A percentile compares a stretch with the other conserved stretches of the same genome.
These are phyloP conservation scores for Ophiocordyceps australis DNA, from an alignment of 2,329 filamentous ascomycete genomes.

Conservation along the genomic window DNA sequence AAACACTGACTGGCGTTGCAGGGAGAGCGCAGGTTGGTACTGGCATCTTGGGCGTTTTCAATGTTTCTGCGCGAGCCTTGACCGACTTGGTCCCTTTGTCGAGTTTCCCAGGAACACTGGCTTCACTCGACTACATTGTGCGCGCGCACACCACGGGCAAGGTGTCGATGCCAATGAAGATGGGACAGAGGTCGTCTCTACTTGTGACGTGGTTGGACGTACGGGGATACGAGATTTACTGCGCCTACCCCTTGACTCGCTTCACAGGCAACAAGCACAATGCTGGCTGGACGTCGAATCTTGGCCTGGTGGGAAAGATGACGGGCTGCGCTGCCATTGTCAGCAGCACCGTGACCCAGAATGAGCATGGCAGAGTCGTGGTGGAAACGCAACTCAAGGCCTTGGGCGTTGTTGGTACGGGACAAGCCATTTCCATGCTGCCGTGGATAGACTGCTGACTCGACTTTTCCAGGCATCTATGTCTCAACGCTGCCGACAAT, in stretches of 20 bases:
- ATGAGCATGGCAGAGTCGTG: slow-evolving; percentile 37
- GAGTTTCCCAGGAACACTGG: slow-evolving; percentile 53
- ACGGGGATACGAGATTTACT: slow-evolving; percentile 65
- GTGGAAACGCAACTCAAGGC: slow-evolving; percentile 62
- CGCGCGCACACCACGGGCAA: slow-evolving; percentile 51
- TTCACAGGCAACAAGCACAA: slow-evolving; percentile 25
- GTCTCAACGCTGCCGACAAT: slow-evolving; percentile 48
- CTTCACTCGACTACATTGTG: slow-evolving; percentile 46
- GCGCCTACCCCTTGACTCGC: slow-evolving; percentile 46
- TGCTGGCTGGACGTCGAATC: slow-evolving; percentile 38
- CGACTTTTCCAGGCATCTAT: slow-evolving; percentile 39
- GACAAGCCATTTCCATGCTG: too few relatives aligned
- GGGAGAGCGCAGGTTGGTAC: slow-evolving; percentile 45
- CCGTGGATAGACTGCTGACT: slow-evolving; percentile 1
- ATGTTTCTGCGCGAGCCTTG: slow-evolving; percentile 44
- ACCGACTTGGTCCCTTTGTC: slow-evolving; percentile 53
- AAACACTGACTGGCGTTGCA: slow-evolving; percentile 4
- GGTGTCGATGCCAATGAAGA: slow-evolving; percentile 32
- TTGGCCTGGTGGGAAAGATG: slow-evolving; percentile 80
- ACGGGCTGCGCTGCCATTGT: slow-evolving; percentile 67
- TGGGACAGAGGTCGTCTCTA: slow-evolving; percentile 25
- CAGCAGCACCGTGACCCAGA: slow-evolving; percentile 36
- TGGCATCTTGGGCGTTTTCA: slow-evolving; percentile 71
- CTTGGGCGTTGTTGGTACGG: slow-evolving; percentile 51
- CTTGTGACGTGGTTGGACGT: slow-evolving; percentile 44